A percentile compares a stretch with the other conserved stretches of the same genome.
These are phyloP conservation scores for Funneliformis geosporum DNA, from an alignment of 192 early-diverging fungal species.

Conservation along the genomic window DNA sequence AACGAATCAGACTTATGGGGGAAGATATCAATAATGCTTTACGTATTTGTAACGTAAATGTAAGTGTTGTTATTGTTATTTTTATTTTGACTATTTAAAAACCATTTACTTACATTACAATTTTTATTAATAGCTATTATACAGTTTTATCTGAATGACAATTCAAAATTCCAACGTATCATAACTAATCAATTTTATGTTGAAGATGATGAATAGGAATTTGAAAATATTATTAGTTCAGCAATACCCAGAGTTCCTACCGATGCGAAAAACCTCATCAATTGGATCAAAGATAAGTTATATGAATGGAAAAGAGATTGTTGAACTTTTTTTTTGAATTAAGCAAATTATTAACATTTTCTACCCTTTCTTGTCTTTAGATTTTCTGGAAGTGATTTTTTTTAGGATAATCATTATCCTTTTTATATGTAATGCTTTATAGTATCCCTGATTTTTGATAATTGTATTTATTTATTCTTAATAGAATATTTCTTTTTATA, in stretches of 20 bases:
- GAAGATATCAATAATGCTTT: constrained; percentile 92
- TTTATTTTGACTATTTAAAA: constrained; percentile 2
- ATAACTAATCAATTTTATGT: constrained; percentile 74
- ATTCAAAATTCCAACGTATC: constrained; percentile 67
- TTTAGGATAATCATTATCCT: too few species aligned
- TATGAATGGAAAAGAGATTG: too few species aligned
- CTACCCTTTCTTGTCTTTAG: too few species aligned
- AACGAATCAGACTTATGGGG: constrained; percentile 75
- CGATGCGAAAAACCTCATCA: too few species aligned
- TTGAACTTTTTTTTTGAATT: too few species aligned
- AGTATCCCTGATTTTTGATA: too few species aligned
- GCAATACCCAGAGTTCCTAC: constrained; percentile 90
- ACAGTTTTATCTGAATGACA: constrained; percentile 78
- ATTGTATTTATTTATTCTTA: too few species aligned
- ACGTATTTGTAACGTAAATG: constrained; percentile 87
- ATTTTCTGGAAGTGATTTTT: too few species aligned
- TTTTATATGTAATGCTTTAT: too few species aligned
- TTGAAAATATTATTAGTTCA: constrained; percentile 83
- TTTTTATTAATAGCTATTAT: constrained; percentile 81
- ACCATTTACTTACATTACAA: not conserved
- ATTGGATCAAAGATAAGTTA: too few species aligned
- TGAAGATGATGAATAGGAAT: constrained; percentile 91
- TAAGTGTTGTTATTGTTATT: constrained; percentile 34
- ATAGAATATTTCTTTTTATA: too few species aligned
- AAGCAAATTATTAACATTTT: too few species aligned